phyloP scores from a whole-genome alignment of 768 basidiomycete genomes.

The Amanita polypyramis region DNA sequence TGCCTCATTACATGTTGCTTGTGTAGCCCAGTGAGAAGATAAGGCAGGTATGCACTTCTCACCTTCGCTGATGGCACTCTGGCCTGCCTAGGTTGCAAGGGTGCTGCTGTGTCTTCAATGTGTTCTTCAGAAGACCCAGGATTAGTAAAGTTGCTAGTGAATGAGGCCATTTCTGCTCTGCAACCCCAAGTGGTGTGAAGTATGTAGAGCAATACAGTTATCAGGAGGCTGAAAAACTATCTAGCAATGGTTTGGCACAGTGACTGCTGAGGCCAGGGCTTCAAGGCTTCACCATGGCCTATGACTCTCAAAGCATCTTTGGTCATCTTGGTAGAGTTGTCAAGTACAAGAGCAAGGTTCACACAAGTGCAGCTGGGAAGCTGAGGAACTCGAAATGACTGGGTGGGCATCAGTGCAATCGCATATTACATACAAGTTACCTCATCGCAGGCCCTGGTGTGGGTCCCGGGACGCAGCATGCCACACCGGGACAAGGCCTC shows the following conservation, averaged over 20 bases:
- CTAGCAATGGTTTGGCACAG: neutral
- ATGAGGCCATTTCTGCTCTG: neutral
- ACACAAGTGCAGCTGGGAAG: too few species aligned
- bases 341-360: too few species aligned
- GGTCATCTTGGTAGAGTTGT: too few species aligned
- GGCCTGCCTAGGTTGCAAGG: neutral
- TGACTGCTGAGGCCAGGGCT: neutral
- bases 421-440: too few species aligned
- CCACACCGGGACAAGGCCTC: too few species aligned
- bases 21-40: neutral
- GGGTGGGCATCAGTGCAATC: too few species aligned
- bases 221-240: slow-evolving; percentile 2
- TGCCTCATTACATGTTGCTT: too few species aligned
- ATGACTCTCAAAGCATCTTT: neutral
- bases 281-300: neutral
- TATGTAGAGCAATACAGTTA: too few species aligned
- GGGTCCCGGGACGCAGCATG: too few species aligned
- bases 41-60: neutral
- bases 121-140: neutral
- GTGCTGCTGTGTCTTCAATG: neutral
- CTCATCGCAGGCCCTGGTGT: too few species aligned
- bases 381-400: too few species aligned
- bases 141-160: neutral
- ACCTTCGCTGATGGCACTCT: neutral
- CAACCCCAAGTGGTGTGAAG: neutral